Evolutionary conservation across 345 rosid genomes (phyloP).

Genomic region (Gossypium turneri): DNA sequence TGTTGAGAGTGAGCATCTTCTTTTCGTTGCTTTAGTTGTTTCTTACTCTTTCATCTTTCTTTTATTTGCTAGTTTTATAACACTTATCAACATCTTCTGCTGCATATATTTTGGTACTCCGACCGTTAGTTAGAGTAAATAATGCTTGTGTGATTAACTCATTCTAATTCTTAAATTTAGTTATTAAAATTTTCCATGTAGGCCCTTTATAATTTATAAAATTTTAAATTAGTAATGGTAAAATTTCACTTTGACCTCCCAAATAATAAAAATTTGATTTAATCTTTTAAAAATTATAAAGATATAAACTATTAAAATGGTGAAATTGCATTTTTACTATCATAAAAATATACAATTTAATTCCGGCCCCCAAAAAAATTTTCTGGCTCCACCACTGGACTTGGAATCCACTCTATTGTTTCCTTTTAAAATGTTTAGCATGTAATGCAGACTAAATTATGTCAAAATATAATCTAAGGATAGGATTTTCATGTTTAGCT

Average conservation of each 20-base stretch:
- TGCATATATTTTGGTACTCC: not conserved
- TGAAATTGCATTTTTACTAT: no score
- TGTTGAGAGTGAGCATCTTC: constrained; percentile 36
- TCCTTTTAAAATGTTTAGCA: no score
- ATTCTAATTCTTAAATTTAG: not conserved
- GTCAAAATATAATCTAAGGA: not conserved
- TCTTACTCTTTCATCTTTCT: not conserved
- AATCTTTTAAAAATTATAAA: no score
- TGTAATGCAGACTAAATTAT: not conserved
- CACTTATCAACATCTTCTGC: not conserved
- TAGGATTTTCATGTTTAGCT: not conserved
- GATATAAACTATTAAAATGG: no score
- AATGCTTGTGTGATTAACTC: not conserved
- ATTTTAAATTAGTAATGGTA: no score
- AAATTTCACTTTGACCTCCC: no score
- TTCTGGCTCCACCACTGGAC: no score
- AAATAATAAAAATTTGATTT: no score
- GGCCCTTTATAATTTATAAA: no score
- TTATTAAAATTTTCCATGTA: not conserved
- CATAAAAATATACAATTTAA: no score
- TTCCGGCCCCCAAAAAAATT: no score
- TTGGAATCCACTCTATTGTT: no score
- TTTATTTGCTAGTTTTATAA: not conserved
- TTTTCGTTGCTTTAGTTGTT: not conserved
- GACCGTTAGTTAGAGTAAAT: not conserved